phyloP scores from a whole-genome alignment of 2,329 filamentous ascomycete species.

The Neocucurbitaria cava region DNA sequence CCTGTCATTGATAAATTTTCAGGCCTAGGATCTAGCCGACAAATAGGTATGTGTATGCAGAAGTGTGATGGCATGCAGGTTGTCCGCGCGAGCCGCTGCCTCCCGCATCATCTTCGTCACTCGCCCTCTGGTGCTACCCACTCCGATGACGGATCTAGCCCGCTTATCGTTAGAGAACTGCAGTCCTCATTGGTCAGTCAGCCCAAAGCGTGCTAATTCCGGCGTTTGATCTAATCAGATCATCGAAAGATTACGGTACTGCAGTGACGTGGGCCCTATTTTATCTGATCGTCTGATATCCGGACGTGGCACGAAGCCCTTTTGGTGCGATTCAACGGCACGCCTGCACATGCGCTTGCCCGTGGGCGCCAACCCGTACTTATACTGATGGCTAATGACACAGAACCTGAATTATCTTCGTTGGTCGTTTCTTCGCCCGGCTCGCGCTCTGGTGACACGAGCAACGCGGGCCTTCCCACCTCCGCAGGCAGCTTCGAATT shows the following conservation, averaged over 20 bases:
- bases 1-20: slow-evolving; percentile 1
- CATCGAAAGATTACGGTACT: slow-evolving; percentile 13
- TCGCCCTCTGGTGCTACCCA: slow-evolving; percentile 6
- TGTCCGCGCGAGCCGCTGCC: slow-evolving; percentile 13
- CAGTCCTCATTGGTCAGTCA: slow-evolving; percentile 2
- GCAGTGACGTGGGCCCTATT: slow-evolving; percentile 7
- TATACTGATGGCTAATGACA: slow-evolving; percentile 29
- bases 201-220: slow-evolving; percentile 1
- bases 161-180: slow-evolving; percentile 6
- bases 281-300: slow-evolving; percentile 39
- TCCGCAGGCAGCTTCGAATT: slow-evolving; percentile 42
- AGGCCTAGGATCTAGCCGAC: background rate
- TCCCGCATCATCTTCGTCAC: slow-evolving; percentile 3
- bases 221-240: slow-evolving; percentile 36
- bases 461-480: slow-evolving; percentile 21
- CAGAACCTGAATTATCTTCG: slow-evolving; percentile 18
- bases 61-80: slow-evolving; percentile 16
- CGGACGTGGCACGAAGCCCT: slow-evolving; percentile 22
- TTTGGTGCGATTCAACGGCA: slow-evolving; percentile 29
- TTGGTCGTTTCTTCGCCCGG: slow-evolving; percentile 26
- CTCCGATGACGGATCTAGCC: slow-evolving; percentile 15
- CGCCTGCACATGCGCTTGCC: slow-evolving; percentile 27
- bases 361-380: slow-evolving; percentile 24
- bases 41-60: too few relatives aligned
- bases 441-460: slow-evolving; percentile 29